phyloP scores from a whole-genome alignment of 768 basidiomycete species.

The Ephemerocybe angulata region DNA sequence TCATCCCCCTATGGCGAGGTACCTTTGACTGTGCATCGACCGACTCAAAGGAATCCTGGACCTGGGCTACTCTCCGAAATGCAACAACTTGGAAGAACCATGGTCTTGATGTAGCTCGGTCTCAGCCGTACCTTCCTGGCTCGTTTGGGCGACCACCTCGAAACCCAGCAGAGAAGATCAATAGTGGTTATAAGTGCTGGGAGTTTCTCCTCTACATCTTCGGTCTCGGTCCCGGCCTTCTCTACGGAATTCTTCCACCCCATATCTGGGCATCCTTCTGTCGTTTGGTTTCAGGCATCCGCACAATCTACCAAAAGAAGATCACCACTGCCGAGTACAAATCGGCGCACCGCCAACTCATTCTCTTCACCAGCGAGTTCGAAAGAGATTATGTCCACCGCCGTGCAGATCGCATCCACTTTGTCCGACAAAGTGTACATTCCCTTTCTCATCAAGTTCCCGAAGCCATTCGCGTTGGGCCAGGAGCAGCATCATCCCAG shows the following conservation, averaged over 20 bases:
- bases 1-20: constrained; percentile 32
- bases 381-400: not conserved
- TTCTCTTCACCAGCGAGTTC: constrained; percentile 17
- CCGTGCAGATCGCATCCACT: not conserved
- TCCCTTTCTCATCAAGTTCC: constrained; percentile 22
- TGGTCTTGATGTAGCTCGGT: constrained; percentile 24
- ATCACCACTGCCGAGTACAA: constrained; percentile 17
- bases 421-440: not conserved
- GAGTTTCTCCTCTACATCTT: constrained; percentile 32
- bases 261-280: constrained; percentile 30
- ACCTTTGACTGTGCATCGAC: constrained; percentile 22
- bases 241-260: constrained; percentile 22
- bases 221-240: constrained; percentile 30
- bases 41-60: constrained; percentile 17
- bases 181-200: constrained; percentile 35
- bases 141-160: constrained; percentile 26
- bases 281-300: constrained; percentile 23
- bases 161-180: constrained; percentile 31
- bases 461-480: constrained; percentile 11
- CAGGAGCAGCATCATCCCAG: constrained; percentile 2
- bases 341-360: constrained; percentile 19
- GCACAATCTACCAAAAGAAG: constrained; percentile 20
- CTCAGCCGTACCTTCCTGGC: constrained; percentile 18
- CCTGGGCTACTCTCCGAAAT: constrained; percentile 26
- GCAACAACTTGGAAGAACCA: constrained; percentile 30